Evolutionary conservation across 192 early-diverging fungal species (phyloP).

Genomic region (Phycomyces blakesleeanus): DNA sequence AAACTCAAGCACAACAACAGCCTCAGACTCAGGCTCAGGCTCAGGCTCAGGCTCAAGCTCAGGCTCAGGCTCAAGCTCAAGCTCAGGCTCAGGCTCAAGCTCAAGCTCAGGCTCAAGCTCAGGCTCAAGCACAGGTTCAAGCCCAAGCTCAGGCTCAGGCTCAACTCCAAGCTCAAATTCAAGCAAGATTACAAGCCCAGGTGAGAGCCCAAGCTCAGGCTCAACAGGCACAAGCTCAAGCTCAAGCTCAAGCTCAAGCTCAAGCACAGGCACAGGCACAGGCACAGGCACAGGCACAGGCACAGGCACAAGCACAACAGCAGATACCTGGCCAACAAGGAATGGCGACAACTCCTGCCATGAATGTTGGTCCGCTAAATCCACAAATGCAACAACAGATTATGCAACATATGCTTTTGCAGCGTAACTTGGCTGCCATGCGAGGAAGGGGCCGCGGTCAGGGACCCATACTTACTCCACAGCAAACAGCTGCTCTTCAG

Average conservation of each 20-base stretch:
- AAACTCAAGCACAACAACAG: constrained; percentile 3
- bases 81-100: too few species aligned
- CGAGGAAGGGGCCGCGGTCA: constrained; percentile 27
- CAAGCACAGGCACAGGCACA: constrained; percentile 6
- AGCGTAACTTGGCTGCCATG: constrained; percentile 19
- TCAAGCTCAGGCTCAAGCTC: background rate
- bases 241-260: constrained; percentile 25
- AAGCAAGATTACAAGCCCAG: background rate
- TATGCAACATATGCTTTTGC: constrained; percentile 22
- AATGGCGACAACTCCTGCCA: background rate
- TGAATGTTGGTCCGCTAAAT: constrained; percentile 19
- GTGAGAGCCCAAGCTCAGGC: constrained; percentile 1
- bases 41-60: constrained; percentile 6
- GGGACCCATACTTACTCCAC: constrained; percentile 20
- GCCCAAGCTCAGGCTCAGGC: constrained; percentile 12
- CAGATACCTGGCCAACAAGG: constrained; percentile 7
- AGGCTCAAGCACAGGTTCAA: constrained; percentile 5
- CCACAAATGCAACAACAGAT: constrained; percentile 19
- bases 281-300: background rate
- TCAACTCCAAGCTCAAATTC: constrained; percentile 10
- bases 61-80: constrained; percentile 25
- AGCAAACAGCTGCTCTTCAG: constrained; percentile 18
- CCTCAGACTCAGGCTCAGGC: background rate
- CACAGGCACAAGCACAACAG: background rate
- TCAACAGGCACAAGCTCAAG: constrained; percentile 11